Conservation (phyloP, 176 grass and related monocot species). For the Zoysia pacifica region DNA sequence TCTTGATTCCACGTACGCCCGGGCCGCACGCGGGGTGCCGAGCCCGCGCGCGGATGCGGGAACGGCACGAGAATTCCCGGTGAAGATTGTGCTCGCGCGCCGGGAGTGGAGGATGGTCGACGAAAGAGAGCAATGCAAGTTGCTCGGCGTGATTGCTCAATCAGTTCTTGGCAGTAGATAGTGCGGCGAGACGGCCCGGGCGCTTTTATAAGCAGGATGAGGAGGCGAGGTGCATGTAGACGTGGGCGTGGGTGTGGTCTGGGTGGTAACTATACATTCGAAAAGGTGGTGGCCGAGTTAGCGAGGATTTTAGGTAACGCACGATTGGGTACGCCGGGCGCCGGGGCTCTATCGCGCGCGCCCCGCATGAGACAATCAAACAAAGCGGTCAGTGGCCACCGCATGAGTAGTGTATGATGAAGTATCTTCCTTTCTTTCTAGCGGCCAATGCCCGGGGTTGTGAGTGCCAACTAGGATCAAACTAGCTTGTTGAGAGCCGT, state of each 20-base stretch:
- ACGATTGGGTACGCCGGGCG: no score
- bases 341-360: no score
- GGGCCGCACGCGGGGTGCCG: not conserved
- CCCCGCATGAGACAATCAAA: no score
- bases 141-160: not conserved
- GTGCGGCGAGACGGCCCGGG: not conserved
- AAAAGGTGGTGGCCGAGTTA: not conserved
- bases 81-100: not conserved
- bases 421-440: no score
- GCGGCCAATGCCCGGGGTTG: no score
- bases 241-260: no score
- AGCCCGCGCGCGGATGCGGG: not conserved
- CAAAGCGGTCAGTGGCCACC: no score
- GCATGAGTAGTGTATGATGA: no score
- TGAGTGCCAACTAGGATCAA: no score
- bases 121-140: conserved; percentile 15
- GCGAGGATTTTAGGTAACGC: conserved; percentile 6
- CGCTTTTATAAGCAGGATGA: not conserved
- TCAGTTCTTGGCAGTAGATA: not conserved
- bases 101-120: not conserved
- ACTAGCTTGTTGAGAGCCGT: no score
- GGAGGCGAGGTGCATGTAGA: no score
- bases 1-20: not conserved
- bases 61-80: not conserved
- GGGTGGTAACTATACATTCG: no score